A percentile compares a stretch with the other conserved stretches of the same genome.
Evolutionary conservation across 768 basidiomycete genomes (phyloP).

Genomic region (Leccinum rimulosum): DNA sequence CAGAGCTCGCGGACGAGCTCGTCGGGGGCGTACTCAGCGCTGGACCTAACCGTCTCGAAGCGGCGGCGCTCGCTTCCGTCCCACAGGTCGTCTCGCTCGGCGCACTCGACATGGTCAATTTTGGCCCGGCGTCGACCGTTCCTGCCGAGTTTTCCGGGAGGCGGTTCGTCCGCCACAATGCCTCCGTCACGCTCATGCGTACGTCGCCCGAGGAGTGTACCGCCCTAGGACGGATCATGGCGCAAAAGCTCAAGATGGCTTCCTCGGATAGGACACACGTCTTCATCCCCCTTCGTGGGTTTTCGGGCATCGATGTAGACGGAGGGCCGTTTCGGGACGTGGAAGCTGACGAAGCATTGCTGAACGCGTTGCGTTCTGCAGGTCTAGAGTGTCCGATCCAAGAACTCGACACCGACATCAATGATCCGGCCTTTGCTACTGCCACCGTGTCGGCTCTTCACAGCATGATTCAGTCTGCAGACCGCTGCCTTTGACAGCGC

Average conservation of each 20-base stretch:
- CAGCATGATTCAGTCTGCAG: constrained; percentile 12
- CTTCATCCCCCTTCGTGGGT: constrained; percentile 25
- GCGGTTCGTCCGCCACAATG: constrained; percentile 25
- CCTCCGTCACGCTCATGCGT: constrained; percentile 31
- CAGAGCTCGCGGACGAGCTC: constrained; percentile 33
- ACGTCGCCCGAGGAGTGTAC: constrained; percentile 26
- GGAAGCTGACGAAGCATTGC: constrained; percentile 23
- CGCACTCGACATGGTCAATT: constrained; percentile 35
- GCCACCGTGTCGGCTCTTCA: constrained; percentile 19
- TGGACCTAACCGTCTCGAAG: constrained; percentile 27
- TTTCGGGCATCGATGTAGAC: constrained; percentile 26
- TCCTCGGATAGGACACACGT: constrained; percentile 17
- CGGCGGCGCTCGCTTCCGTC: constrained; percentile 17
- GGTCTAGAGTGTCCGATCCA: constrained; percentile 17
- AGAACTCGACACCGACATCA: constrained; percentile 27
- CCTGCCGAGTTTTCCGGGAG: constrained; percentile 17
- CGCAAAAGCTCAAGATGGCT: constrained; percentile 18
- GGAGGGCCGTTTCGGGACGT: constrained; percentile 24
- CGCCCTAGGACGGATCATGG: constrained; percentile 21
- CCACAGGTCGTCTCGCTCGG: constrained; percentile 33
- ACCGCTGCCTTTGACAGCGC: constrained; percentile 1
- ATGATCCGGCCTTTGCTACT: constrained; percentile 22
- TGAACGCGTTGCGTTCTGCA: constrained; percentile 15
- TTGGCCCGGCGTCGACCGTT: constrained; percentile 29
- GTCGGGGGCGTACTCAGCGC: constrained; percentile 30